Evolutionary conservation across 2,329 filamentous ascomycete species (phyloP).

Genomic region (Aspergillus fumigatus): DNA sequence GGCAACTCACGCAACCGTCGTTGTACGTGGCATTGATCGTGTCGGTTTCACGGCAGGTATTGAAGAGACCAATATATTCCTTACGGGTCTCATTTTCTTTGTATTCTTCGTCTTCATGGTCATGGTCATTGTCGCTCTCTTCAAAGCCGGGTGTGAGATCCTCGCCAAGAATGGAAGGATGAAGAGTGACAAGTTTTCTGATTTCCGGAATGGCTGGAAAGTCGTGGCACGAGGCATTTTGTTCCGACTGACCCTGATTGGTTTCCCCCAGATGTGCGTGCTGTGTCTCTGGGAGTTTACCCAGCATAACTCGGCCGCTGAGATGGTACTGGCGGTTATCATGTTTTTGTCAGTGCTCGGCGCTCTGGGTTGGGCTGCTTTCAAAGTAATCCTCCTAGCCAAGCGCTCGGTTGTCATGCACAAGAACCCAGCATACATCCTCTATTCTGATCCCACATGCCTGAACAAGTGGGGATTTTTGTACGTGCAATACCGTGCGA

Average conservation of each 20-base stretch:
- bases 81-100: constrained; percentile 88
- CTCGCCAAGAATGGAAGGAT: constrained; percentile 71
- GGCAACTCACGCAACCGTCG: constrained; percentile 31
- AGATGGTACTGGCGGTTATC: constrained; percentile 81
- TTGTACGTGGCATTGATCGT: constrained; percentile 78
- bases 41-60: constrained; percentile 82
- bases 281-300: constrained; percentile 94
- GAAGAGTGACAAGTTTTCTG: constrained; percentile 78
- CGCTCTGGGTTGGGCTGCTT: constrained; percentile 78
- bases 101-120: constrained; percentile 75
- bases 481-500: constrained; percentile 93
- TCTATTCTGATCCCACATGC: constrained; percentile 90
- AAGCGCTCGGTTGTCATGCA: constrained; percentile 86
- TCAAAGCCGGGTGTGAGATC: constrained; percentile 77
- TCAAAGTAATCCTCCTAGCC: constrained; percentile 84
- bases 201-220: constrained; percentile 92
- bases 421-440: constrained; percentile 93
- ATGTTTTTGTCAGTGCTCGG: constrained; percentile 77
- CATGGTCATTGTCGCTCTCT: constrained; percentile 65
- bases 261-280: constrained; percentile 85
- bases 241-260: constrained; percentile 84
- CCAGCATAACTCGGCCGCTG: constrained; percentile 74
- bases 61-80: constrained; percentile 86
- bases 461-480: constrained; percentile 98
- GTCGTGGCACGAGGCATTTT: constrained; percentile 90